phyloP scores from a whole-genome alignment of 2,329 filamentous ascomycete genomes.

The Calonectria honghensis region DNA sequence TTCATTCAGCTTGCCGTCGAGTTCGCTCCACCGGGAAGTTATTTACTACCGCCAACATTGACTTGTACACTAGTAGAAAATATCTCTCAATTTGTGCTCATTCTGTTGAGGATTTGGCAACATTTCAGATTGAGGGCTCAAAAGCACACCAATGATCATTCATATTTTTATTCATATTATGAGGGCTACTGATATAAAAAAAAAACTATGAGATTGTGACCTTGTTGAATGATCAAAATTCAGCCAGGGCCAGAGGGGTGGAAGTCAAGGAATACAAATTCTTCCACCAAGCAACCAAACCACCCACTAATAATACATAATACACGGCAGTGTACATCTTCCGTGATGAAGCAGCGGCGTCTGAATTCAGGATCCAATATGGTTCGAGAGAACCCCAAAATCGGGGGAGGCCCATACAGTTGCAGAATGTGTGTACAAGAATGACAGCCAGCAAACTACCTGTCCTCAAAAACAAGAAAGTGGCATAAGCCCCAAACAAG shows the following conservation, averaged over 20 bases:
- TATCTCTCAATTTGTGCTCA: not conserved
- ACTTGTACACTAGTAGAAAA: too few species aligned
- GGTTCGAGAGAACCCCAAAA: conserved; percentile 86
- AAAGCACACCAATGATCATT: not conserved
- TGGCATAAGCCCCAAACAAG: conserved; percentile 93
- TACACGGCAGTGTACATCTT: conserved; percentile 84
- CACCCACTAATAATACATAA: conserved; percentile 84
- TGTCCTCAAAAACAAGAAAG: conserved; percentile 90
- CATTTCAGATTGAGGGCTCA: not conserved
- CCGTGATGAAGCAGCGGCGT: conserved; percentile 48
- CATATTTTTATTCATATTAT: not conserved
- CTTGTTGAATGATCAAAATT: conserved; percentile 52
- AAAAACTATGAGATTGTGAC: not conserved
- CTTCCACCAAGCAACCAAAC: conserved; percentile 82
- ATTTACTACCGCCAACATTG: too few species aligned
- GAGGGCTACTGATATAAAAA: not conserved
- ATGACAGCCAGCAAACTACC: conserved; percentile 87
- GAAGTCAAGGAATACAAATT: conserved; percentile 84
- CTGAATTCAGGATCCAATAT: conserved; percentile 60
- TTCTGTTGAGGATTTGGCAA: not conserved
- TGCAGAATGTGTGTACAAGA: conserved; percentile 90
- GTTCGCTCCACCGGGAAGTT: too few species aligned
- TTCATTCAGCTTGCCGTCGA: too few species aligned
- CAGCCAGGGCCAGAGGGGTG: conserved; percentile 57
- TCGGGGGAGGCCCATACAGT: conserved; percentile 91